Percentiles rank a stretch among this genome's conserved stretches.
These are phyloP conservation scores for Epithemia pelagica DNA, from an alignment of 108 stramenopile genomes.

Conservation along the genomic window DNA sequence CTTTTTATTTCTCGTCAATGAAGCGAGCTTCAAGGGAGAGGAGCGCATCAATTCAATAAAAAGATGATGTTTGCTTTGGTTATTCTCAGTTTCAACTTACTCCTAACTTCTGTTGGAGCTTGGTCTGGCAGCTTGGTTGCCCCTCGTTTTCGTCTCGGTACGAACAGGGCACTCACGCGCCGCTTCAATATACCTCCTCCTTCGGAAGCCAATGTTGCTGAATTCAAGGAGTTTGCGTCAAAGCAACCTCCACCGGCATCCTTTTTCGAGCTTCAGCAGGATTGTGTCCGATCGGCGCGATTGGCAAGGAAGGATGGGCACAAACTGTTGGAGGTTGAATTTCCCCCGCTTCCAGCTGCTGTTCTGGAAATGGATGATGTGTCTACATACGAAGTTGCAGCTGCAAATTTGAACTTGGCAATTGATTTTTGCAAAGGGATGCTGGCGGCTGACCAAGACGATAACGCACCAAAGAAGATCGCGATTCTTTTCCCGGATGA, in stretches of 20 bases:
- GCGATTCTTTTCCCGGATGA: slow-evolving; percentile 80
- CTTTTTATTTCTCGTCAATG: too few species aligned
- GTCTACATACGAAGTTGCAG: slow-evolving; percentile 84
- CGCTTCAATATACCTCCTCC: slow-evolving; percentile 51
- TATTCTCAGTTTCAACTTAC: too few species aligned
- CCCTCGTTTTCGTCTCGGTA: not conserved
- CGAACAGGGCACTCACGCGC: not conserved
- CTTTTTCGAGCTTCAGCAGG: slow-evolving; percentile 74
- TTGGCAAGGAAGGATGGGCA: slow-evolving; percentile 74
- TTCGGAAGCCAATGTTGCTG: slow-evolving; percentile 31
- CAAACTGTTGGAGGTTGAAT: slow-evolving; percentile 86
- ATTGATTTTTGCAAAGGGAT: slow-evolving; percentile 78
- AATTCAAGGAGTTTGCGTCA: slow-evolving; percentile 45
- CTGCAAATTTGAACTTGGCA: slow-evolving; percentile 88
- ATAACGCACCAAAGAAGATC: slow-evolving; percentile 32
- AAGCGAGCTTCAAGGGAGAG: too few species aligned
- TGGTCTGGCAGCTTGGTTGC: not conserved
- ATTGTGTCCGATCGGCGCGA: slow-evolving; percentile 45
- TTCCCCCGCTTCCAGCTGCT: slow-evolving; percentile 82
- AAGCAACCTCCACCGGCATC: slow-evolving; percentile 48
- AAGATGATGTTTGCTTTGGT: too few species aligned
- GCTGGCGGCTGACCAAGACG: slow-evolving; percentile 27
- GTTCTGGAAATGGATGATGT: slow-evolving; percentile 91
- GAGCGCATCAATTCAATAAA: too few species aligned
- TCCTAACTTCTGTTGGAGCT: too few species aligned